Conservation (phyloP, 1,139 yeast species). For the Geotrichum restrictum region DNA sequence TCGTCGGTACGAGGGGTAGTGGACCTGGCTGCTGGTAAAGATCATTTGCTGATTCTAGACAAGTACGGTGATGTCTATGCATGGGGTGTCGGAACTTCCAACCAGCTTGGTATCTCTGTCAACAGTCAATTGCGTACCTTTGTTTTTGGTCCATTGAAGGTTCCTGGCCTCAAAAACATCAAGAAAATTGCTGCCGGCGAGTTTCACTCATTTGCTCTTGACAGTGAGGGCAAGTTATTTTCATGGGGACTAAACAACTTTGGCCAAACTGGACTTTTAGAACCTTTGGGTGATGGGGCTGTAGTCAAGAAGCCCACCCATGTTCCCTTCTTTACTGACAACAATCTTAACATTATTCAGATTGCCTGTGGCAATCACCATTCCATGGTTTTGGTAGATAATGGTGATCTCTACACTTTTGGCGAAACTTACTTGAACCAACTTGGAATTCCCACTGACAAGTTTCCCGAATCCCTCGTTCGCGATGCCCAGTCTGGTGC, state of each 20-base stretch:
- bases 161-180: slow-evolving; percentile 55
- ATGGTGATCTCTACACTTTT: slow-evolving; percentile 74
- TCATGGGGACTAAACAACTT: slow-evolving; percentile 96
- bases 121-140: slow-evolving; percentile 34
- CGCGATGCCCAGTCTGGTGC: slow-evolving; percentile 68
- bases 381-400: slow-evolving; percentile 64
- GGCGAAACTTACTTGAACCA: slow-evolving; percentile 95
- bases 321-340: slow-evolving; percentile 56
- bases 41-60: slow-evolving; percentile 81
- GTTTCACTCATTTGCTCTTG: slow-evolving; percentile 91
- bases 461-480: slow-evolving; percentile 64
- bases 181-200: slow-evolving; percentile 88
- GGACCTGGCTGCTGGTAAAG: slow-evolving; percentile 90
- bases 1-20: slow-evolving; percentile 63
- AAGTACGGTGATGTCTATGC: slow-evolving; percentile 82
- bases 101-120: slow-evolving; percentile 71
- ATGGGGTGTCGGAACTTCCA: slow-evolving; percentile 97
- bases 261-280: slow-evolving; percentile 90
- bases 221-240: slow-evolving; percentile 61
- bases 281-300: slow-evolving; percentile 59
- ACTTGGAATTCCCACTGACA: slow-evolving; percentile 68
- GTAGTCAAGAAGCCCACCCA: slow-evolving; percentile 67
- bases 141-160: slow-evolving; percentile 36
- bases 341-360: slow-evolving; percentile 49
- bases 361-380: slow-evolving; percentile 96